A percentile compares a stretch with the other conserved stretches of the same genome.
Conservation (phyloP, 1,284 basidiomycete species). For the Golubevia pallescens region DNA sequence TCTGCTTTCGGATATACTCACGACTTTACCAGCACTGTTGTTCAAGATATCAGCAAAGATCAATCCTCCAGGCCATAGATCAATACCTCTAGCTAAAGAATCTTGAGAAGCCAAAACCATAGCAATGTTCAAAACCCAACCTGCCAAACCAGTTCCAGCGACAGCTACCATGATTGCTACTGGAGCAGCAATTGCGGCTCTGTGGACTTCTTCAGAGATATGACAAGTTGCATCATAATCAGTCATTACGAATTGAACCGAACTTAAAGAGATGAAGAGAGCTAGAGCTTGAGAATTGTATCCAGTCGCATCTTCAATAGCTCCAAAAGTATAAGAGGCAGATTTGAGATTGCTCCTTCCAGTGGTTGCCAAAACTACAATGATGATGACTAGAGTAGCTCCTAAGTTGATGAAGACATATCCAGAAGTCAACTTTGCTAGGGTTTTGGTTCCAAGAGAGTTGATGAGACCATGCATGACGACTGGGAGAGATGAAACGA, state of each 20-base stretch:
- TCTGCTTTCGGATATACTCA: conserved; percentile 19
- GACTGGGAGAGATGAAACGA: conserved; percentile 13
- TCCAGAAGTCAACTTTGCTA: conserved; percentile 77
- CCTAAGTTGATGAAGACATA: conserved; percentile 90
- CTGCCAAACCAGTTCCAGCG: conserved; percentile 75
- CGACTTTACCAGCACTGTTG: conserved; percentile 42
- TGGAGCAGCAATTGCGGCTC: conserved; percentile 80
- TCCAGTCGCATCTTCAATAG: conserved; percentile 67
- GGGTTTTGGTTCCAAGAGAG: conserved; percentile 78
- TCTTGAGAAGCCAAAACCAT: background rate
- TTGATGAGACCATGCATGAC: conserved; percentile 68
- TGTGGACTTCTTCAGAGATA: conserved; percentile 88
- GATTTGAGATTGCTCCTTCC: too few relatives aligned
- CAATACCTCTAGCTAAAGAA: background rate
- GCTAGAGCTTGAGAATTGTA: conserved; percentile 16
- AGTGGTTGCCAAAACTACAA: conserved; percentile 80
- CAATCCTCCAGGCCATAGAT: conserved; percentile 51
- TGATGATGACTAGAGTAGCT: conserved; percentile 73
- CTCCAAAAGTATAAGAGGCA: conserved; percentile 73
- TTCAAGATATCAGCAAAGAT: conserved; percentile 57
- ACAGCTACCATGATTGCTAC: conserved; percentile 86
- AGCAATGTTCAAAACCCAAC: conserved; percentile 76
- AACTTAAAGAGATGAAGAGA: background rate
- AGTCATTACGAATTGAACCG: conserved; percentile 25
- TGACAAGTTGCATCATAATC: conserved; percentile 73